Base-by-base conservation (phyloP, 1,139 yeast species). In the Pichia cactophila region DNA sequence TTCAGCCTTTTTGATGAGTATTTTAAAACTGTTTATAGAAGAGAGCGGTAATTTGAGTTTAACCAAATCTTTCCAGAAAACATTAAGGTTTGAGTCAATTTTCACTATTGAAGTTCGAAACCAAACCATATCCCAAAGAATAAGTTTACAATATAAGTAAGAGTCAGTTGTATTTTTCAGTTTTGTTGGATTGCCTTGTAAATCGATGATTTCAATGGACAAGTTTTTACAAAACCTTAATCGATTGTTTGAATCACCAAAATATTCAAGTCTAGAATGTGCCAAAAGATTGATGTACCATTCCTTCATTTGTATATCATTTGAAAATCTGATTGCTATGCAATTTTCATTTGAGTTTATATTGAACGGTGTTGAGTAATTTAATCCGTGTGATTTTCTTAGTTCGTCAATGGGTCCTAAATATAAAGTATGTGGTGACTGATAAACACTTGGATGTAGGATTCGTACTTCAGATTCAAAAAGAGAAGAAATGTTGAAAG, bases 11-110 rank as follows among this genome's bases (percentile, higher is more conserved):
- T 77, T 80, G 47, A 82, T 70, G 35, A 76, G 62, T 12, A 83
- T 72, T 49, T 73, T 76, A 46, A 82, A 68, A 61, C 73, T 71
- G 52, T 76, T 77, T 5, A n/a, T 38, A 1, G 83, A 74, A 45
- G 75, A 72, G 16, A 81, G 70, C 0, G 86, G 72, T 31, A 82
- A 69, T 49, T 80, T 78, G 11, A 86, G 67, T 2, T 74, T 66
- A 58, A 81, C 80, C 43, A 72, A 75, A 59, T 85, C 90, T 61
- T 85, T 81, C 86, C 90, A 85, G 61, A 85, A 85, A 2, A 42
- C 45, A 4, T 87, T 86, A 50, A 74, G 72, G 11, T 63, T 58
- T 0, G 41, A 29, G n/a, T 75, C 52, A 17, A 72, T 70, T 38
- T 69, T 65, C 0, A 83, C 86, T 23, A 75, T 66, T 0, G 88